These are phyloP conservation scores for Cutaneotrichosporon cavernicola DNA, from an alignment of 1,284 basidiomycete genomes.

Conservation along the genomic window DNA sequence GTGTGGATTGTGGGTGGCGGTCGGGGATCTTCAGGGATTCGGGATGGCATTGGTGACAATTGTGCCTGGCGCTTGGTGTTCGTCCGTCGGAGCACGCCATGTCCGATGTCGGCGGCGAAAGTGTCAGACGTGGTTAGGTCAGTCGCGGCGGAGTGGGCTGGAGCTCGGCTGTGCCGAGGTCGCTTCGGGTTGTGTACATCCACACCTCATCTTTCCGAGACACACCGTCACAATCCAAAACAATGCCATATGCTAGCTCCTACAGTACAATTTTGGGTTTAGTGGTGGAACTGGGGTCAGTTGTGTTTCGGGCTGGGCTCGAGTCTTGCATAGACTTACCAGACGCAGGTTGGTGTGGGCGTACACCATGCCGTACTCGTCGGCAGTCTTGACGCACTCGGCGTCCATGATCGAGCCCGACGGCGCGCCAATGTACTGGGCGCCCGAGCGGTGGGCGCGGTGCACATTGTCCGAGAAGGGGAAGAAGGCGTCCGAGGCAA, in stretches of 20 bases:
- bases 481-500: slow-evolving; percentile 98
- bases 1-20: too few species aligned
- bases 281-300: slow-evolving; percentile 18
- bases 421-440: slow-evolving; percentile 88
- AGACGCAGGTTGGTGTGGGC: slow-evolving; percentile 69
- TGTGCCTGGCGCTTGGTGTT: too few species aligned
- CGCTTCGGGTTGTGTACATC: not conserved
- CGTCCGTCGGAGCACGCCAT: too few species aligned
- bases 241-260: slow-evolving; percentile 14
- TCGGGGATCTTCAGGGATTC: too few species aligned
- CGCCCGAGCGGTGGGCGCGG: slow-evolving; percentile 85
- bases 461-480: slow-evolving; percentile 99
- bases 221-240: not conserved
- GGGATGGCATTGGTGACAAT: too few species aligned
- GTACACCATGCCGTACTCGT: slow-evolving; percentile 86
- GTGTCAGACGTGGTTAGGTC: too few species aligned
- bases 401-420: slow-evolving; percentile 96
- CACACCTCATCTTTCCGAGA: not conserved
- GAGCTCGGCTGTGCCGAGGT: not conserved
- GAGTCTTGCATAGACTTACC: not conserved
- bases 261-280: slow-evolving; percentile 5
- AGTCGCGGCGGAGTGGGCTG: too few species aligned
- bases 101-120: too few species aligned
- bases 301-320: too few species aligned
- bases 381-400: slow-evolving; percentile 89